Percentiles rank a stretch among this genome's conserved stretches.
Evolutionary conservation across 1,284 basidiomycete genomes (phyloP).

Genomic region (Athelia sp.): DNA sequence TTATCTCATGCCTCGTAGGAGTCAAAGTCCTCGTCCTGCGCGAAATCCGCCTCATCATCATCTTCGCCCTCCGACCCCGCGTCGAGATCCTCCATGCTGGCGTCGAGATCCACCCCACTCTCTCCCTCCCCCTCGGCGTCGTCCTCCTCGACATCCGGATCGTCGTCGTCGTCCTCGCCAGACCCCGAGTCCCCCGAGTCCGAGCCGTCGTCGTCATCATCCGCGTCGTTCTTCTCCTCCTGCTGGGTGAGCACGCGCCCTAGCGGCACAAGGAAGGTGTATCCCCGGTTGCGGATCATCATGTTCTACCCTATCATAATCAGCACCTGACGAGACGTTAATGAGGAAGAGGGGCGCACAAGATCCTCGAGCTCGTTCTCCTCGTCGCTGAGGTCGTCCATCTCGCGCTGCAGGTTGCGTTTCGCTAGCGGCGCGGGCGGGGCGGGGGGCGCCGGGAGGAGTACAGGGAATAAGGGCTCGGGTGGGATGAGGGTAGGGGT

Average conservation of each 20-base stretch:
- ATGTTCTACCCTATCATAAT: slow-evolving; percentile 50
- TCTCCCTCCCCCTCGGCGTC: slow-evolving; percentile 49
- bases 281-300: slow-evolving; percentile 61
- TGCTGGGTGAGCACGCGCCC: slow-evolving; percentile 66
- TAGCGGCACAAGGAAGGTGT: slow-evolving; percentile 64
- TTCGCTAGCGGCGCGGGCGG: slow-evolving; percentile 57
- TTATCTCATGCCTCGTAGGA: too few relatives aligned
- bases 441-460: slow-evolving; percentile 63
- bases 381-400: slow-evolving; percentile 82
- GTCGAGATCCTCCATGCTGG: neutral
- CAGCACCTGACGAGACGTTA: too few relatives aligned
- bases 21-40: too few relatives aligned
- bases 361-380: slow-evolving; percentile 74
- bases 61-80: neutral
- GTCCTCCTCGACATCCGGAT: slow-evolving; percentile 63
- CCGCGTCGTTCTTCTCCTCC: slow-evolving; percentile 77
- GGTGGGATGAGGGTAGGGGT: slow-evolving; percentile 67
- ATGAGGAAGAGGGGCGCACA: slow-evolving; percentile 30
- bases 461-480: slow-evolving; percentile 52
- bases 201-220: slow-evolving; percentile 33
- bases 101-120: neutral
- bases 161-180: slow-evolving; percentile 57
- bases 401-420: slow-evolving; percentile 71
- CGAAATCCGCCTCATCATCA: too few relatives aligned
- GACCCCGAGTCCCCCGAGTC: slow-evolving; percentile 33